phyloP scores from a whole-genome alignment of 2,329 filamentous ascomycete genomes.

The Rhinocladiella mackenziei region DNA sequence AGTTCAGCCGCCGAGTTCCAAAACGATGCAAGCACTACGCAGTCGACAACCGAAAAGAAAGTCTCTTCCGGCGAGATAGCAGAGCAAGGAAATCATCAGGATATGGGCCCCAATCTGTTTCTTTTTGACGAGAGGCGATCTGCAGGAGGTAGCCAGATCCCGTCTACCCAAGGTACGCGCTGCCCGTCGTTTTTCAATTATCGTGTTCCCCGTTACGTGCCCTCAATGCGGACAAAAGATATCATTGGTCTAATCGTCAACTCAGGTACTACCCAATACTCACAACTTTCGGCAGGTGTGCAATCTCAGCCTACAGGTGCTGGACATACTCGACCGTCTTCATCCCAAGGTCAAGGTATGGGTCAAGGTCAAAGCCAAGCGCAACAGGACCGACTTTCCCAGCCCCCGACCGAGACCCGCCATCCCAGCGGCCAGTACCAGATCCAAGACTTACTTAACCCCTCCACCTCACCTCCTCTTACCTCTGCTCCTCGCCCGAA shows the following conservation, averaged over 20 bases:
- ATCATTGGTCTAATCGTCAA: constrained; percentile 13
- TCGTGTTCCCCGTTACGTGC: neutral
- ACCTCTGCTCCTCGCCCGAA: constrained; percentile 14
- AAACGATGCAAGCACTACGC: constrained; percentile 88
- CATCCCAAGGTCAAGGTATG: constrained; percentile 14
- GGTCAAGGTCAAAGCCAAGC: constrained; percentile 10
- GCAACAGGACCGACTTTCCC: constrained; percentile 1
- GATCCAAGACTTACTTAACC: constrained; percentile 26
- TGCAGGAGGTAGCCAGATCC: constrained; percentile 55
- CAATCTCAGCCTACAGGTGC: constrained; percentile 2
- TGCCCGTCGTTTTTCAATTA: constrained; percentile 3
- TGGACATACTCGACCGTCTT: constrained; percentile 5
- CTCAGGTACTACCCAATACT: constrained; percentile 34
- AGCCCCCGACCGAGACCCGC: neutral
- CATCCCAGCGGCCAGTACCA: neutral
- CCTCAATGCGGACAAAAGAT: constrained; percentile 1
- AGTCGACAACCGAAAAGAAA: constrained; percentile 74
- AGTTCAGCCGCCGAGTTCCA: constrained; percentile 60
- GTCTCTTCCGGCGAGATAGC: constrained; percentile 62
- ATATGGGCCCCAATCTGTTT: constrained; percentile 55
- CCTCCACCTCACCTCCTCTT: constrained; percentile 13
- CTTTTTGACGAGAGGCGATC: constrained; percentile 47
- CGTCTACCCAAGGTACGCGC: constrained; percentile 59
- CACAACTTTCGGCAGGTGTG: constrained; percentile 8
- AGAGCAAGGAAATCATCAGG: constrained; percentile 63